phyloP scores from a whole-genome alignment of 768 basidiomycete genomes.

The Mycena leptocephala region DNA sequence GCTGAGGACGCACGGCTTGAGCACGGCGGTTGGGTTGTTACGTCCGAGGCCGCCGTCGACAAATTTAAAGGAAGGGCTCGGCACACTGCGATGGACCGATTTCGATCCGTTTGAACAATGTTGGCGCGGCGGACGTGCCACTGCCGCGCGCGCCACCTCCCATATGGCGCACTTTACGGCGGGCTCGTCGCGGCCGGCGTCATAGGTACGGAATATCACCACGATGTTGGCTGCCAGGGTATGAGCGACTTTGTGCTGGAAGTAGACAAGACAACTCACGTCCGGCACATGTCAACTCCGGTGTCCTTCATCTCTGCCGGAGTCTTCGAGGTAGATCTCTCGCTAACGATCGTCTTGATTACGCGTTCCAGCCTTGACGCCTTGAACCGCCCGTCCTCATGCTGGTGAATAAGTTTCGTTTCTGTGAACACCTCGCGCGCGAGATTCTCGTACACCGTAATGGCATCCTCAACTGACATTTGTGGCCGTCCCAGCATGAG shows the following conservation, averaged over 20 bases:
- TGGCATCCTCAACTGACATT: not conserved
- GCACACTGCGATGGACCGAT: constrained; percentile 2
- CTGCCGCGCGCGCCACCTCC: too few relatives aligned
- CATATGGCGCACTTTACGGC: constrained; percentile 40
- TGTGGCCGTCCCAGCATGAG: not conserved
- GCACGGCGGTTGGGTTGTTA: too few relatives aligned
- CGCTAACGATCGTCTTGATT: not conserved
- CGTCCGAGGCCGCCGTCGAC: not conserved
- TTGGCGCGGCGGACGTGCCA: constrained; percentile 46
- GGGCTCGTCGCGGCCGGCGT: constrained; percentile 3
- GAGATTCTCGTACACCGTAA: not conserved
- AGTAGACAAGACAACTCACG: too few relatives aligned
- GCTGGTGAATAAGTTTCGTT: not conserved
- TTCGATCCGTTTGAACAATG: constrained; percentile 41
- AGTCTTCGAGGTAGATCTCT: not conserved
- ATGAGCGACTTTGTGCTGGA: too few relatives aligned
- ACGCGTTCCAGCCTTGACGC: not conserved
- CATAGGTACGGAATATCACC: constrained; percentile 33
- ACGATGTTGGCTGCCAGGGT: not conserved
- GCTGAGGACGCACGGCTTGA: too few relatives aligned
- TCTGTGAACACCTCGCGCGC: not conserved
- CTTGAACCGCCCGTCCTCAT: not conserved
- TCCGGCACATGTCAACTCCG: not conserved
- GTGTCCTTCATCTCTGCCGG: not conserved
- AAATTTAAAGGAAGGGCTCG: too few relatives aligned